These are phyloP conservation scores for Phlebiopsis gigantea DNA, from an alignment of 768 basidiomycete species.

Conservation along the genomic window DNA sequence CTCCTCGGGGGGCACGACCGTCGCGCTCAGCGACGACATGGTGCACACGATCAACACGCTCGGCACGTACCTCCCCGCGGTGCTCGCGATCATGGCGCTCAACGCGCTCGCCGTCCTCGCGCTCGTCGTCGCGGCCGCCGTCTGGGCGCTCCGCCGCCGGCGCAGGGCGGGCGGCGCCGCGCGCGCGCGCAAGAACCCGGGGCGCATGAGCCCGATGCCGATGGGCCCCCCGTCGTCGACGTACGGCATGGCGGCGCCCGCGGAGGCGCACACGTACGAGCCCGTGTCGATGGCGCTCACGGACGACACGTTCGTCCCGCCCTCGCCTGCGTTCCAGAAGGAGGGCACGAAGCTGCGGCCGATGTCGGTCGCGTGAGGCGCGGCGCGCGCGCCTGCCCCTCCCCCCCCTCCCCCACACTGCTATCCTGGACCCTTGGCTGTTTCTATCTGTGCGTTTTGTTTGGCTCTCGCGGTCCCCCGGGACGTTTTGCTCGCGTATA, in stretches of 20 bases:
- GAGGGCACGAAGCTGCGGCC: slow-evolving; percentile 29
- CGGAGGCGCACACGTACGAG: slow-evolving; percentile 49
- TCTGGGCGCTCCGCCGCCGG: slow-evolving; percentile 47
- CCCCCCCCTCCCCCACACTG: too few species aligned
- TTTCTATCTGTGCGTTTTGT: too few species aligned
- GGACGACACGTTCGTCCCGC: slow-evolving; percentile 33
- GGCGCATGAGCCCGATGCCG: slow-evolving; percentile 54
- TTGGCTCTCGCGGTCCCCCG: too few species aligned
- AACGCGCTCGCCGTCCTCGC: slow-evolving; percentile 67
- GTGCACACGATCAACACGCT: slow-evolving; percentile 57
- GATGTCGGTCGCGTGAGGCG: slow-evolving; percentile 33
- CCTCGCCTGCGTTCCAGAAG: slow-evolving; percentile 28
- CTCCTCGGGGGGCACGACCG: slow-evolving; percentile 35
- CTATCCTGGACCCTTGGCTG: too few species aligned
- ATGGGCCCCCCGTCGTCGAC: slow-evolving; percentile 33
- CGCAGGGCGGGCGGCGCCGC: slow-evolving; percentile 27
- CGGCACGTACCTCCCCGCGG: slow-evolving; percentile 60
- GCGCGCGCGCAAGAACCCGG: slow-evolving; percentile 32
- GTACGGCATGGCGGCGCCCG: slow-evolving; percentile 11
- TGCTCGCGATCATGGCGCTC: slow-evolving; percentile 71
- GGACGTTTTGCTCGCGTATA: too few species aligned
- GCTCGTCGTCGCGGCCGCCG: slow-evolving; percentile 47
- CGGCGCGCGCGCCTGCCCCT: too few species aligned
- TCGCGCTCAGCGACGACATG: slow-evolving; percentile 54
- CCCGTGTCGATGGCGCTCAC: slow-evolving; percentile 58